Evolutionary conservation across 2,329 filamentous ascomycete species (phyloP), one percentile per base, ranked within the genome.

Genomic region (Escovopsis weberi): DNA sequence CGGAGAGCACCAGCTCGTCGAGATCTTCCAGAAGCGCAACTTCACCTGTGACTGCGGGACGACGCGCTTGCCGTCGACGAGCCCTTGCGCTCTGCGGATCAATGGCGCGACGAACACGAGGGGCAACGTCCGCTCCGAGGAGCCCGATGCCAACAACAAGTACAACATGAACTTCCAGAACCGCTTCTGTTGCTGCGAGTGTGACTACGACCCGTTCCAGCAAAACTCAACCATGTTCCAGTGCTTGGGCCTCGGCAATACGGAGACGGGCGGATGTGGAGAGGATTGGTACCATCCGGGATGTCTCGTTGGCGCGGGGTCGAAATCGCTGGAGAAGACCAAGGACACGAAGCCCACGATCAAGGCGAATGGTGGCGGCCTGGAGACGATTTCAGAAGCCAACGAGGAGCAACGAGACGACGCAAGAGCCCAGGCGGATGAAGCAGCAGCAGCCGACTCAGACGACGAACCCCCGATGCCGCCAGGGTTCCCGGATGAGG

Each of bases 181-280:
- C 55, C 75, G 72, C 37, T 98, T 98, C 64, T 98, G 91, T 59
- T 85, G 82, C 2, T 98, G 91, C 55, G 75, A 75, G 28, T 82
- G 88, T 54, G 78, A 88, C 46, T 98, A 98, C 57, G 83, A 95
- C 57, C 78, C 89, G 0, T 75, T 89, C 39, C 72, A 84, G 57
- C 87, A 98, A 59, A 93, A 89, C 53, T 89, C 89, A 0, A 96
- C 88, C 34, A 98, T 98, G 91, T 98, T 93, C 53, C 91, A 98
- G 60, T 98, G 91, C 57, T 61, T 96, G 2, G 89, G 89, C 0
- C 67, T 96, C 1, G 87, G 86, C 1, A 82, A 78, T 0, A 70
- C 75, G 11, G 82, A 89, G 50, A 80, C 81, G 1, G 88, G 88
- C 12, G 89, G 88, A 4, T 96, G 89, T 61, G 89, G 89, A 11